Conservation (phyloP, 345 rosid genomes). For the Carallia pectinifolia region DNA sequence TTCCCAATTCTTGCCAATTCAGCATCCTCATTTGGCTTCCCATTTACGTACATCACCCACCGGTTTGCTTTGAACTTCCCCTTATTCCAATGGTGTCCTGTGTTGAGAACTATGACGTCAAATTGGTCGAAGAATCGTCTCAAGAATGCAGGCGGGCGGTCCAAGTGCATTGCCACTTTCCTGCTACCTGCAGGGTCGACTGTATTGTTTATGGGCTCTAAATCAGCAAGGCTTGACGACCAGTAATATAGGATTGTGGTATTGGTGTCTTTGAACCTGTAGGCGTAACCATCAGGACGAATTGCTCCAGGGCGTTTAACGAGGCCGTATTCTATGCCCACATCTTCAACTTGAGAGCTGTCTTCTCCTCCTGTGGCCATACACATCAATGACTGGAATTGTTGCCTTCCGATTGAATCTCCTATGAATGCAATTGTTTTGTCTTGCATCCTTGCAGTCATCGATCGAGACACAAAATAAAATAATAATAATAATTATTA, state of each 20-base stretch:
- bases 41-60: not conserved
- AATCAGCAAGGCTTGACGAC: not conserved
- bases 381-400: constrained; percentile 75
- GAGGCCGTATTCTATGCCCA: constrained; percentile 59
- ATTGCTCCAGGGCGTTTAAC: constrained; percentile 45
- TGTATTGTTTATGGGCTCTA: not conserved
- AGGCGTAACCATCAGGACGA: constrained; percentile 77
- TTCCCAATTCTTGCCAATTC: not conserved
- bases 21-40: not conserved
- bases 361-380: constrained; percentile 67
- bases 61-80: not conserved
- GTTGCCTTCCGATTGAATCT: constrained; percentile 81
- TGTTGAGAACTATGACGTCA: not conserved
- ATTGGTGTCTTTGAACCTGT: constrained; percentile 38
- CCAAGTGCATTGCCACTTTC: not conserved
- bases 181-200: no score
- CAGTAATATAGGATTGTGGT: constrained; percentile 6
- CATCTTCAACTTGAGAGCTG: constrained; percentile 53
- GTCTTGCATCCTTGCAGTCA: constrained; percentile 58
- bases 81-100: not conserved
- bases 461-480: not conserved
- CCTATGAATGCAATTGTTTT: constrained; percentile 82
- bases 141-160: not conserved
- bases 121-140: not conserved
- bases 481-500: not conserved